A percentile compares a stretch with the other conserved stretches of the same genome.
Evolutionary conservation across 495 filamentous ascomycete genomes (phyloP).

Genomic region (Sphaerosporella brunnea): DNA sequence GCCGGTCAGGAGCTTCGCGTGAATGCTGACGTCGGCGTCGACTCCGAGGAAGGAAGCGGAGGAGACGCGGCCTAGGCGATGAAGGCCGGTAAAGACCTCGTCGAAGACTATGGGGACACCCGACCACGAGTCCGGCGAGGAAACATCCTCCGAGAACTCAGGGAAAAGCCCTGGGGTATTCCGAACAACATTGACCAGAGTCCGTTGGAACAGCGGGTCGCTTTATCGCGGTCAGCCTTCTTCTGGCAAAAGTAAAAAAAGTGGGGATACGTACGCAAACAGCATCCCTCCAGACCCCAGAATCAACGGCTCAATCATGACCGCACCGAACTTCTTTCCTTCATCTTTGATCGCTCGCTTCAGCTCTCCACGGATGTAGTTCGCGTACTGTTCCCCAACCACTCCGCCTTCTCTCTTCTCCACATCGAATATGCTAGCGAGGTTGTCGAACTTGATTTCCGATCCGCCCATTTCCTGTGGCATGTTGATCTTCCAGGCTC

Average conservation of each 20-base stretch:
- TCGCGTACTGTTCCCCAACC: slow-evolving; percentile 34
- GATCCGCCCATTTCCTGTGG: slow-evolving; percentile 33
- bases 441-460: slow-evolving; percentile 31
- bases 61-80: slow-evolving; percentile 51
- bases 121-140: slow-evolving; percentile 33
- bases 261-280: slow-evolving; percentile 38
- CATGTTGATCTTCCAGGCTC: slow-evolving; percentile 43
- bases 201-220: slow-evolving; percentile 60
- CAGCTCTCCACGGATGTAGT: slow-evolving; percentile 39
- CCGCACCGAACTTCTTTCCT: slow-evolving; percentile 49
- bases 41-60: slow-evolving; percentile 47
- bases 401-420: slow-evolving; percentile 30
- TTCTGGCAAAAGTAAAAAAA: background rate
- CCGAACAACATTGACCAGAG: slow-evolving; percentile 45
- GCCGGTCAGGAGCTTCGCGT: slow-evolving; percentile 64
- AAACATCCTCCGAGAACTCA: background rate
- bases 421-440: slow-evolving; percentile 39
- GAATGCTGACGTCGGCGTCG: slow-evolving; percentile 51
- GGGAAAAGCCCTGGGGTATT: slow-evolving; percentile 35
- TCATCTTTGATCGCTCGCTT: slow-evolving; percentile 33
- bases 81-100: slow-evolving; percentile 68
- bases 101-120: slow-evolving; percentile 61
- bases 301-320: slow-evolving; percentile 59
- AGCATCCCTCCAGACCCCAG: slow-evolving; percentile 65
- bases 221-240: slow-evolving; percentile 28